Percentiles rank a stretch among this genome's conserved stretches.
phyloP scores from a whole-genome alignment of 129 eudicot species.

The Smallanthus sonchifolius region DNA sequence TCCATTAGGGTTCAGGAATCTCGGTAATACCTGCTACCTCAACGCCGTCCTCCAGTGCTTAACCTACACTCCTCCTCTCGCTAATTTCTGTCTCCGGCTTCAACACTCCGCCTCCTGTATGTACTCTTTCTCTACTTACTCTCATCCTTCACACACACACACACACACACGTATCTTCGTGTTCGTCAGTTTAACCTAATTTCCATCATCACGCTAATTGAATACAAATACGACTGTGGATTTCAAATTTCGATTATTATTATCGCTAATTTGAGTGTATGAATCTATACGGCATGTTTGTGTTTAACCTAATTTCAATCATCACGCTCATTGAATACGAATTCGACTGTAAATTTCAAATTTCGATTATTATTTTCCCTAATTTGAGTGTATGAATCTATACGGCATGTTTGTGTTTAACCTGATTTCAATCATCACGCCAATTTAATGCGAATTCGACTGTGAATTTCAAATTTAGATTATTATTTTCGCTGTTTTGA shows the following conservation, averaged over 20 bases:
- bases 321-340: neutral
- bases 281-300: neutral
- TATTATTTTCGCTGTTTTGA: neutral
- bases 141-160: neutral
- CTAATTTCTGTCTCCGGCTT: slow-evolving; percentile 70
- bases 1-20: slow-evolving; percentile 82
- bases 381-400: neutral
- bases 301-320: neutral
- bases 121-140: slow-evolving; percentile 14
- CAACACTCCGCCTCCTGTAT: slow-evolving; percentile 67
- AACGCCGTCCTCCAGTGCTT: slow-evolving; percentile 97
- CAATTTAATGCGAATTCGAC: neutral
- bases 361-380: neutral
- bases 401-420: neutral
- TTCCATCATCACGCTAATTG: neutral
- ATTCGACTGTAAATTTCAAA: neutral
- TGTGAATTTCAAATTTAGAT: neutral
- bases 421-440: neutral
- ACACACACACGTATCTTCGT: neutral
- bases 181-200: slow-evolving; percentile 15
- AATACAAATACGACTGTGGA: neutral
- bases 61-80: slow-evolving; percentile 96
- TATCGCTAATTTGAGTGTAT: neutral
- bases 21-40: slow-evolving; percentile 91
- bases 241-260: neutral